Percentiles rank a stretch among this genome's conserved stretches.
These are phyloP conservation scores for Aspergillus heteromorphus DNA, from an alignment of 495 filamentous ascomycete species.

Conservation along the genomic window DNA sequence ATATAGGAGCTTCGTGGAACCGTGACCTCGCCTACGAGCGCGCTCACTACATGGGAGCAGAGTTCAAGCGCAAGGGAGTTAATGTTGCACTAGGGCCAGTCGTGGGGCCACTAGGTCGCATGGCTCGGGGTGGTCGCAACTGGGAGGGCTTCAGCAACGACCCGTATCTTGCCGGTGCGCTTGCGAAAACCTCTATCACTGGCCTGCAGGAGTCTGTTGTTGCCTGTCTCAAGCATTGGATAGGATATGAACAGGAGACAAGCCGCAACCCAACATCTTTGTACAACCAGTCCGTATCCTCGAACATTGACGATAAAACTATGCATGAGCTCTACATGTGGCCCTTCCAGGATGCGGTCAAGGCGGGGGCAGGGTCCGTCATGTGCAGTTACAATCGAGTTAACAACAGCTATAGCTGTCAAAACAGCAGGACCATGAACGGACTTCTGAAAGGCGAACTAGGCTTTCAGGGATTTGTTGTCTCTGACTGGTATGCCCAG, in stretches of 20 bases:
- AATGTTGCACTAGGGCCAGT: conserved; percentile 53
- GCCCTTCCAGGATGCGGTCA: conserved; percentile 2
- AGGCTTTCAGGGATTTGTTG: conserved; percentile 67
- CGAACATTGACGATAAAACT: conserved; percentile 1
- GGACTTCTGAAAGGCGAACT: conserved; percentile 72
- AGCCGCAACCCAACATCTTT: neutral
- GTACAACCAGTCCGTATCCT: neutral
- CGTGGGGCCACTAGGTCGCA: conserved; percentile 56
- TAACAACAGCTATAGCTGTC: conserved; percentile 1
- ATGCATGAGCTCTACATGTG: conserved; percentile 2
- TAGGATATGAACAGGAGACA: conserved; percentile 1
- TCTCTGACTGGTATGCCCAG: conserved; percentile 57
- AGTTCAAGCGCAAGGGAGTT: conserved; percentile 48
- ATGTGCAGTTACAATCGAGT: conserved; percentile 3
- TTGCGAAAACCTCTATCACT: neutral
- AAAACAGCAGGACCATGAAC: conserved; percentile 33
- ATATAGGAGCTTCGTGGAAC: conserved; percentile 53
- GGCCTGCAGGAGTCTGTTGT: conserved; percentile 2
- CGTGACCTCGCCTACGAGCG: conserved; percentile 39
- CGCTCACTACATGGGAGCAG: conserved; percentile 45
- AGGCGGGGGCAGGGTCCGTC: neutral
- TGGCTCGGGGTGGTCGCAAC: conserved; percentile 64
- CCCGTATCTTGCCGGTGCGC: conserved; percentile 47
- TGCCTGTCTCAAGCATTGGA: conserved; percentile 1
- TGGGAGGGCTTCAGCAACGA: conserved; percentile 68